Evolutionary conservation across 495 filamentous ascomycete genomes (phyloP), one percentile per base, ranked within the genome.

Genomic region (Penicillium lividum): DNA sequence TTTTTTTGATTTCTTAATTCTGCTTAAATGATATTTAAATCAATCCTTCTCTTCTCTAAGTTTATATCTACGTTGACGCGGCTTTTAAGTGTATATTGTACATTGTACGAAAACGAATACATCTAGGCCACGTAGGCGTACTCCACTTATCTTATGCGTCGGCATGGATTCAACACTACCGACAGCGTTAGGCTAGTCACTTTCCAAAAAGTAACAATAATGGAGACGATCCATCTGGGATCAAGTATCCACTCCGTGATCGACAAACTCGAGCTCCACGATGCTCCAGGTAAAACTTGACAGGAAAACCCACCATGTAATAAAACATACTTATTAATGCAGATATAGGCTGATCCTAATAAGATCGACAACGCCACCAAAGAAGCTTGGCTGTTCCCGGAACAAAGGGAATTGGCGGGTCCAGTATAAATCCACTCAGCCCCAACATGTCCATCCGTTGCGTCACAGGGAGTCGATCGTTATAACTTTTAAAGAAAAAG

Each of bases 261-360:
- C 65, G 59, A 54, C 62, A 16, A 29, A 44, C 34, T 10, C 34
- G 45, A 53, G 34, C 57, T 63, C 53, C 56, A 57, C 54, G n/a
- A 34, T 44, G 51, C 52, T 47, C 45, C 46, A 57, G 59, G 55
- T 47, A 55, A 58, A 62, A 36, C 25, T 48, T 29, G 51, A 62
- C 44, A 44, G 48, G 42, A 43, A 49, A 44, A 51, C 50, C 48
- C 48, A 53, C 9, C 22, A 22, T 22, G 1, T 2, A 2, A 22
- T 22, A 22, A 22, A 22, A 22, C 33, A 36, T 33, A 33, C 31
- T 8, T 36, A 36, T 11, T 36, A 13, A 29, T 47, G 34, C 18
- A 36, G 34, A 40, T 29, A n/a, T 42, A 57, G 3, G 64, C 44
- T 54, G 61, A 69, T 69, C 66, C 27, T 18, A 68, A 61, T 66